A percentile compares a stretch with the other conserved stretches of the same genome.
phyloP scores from a whole-genome alignment of 208 protist species.

The Sergeia podlipaevii region DNA sequence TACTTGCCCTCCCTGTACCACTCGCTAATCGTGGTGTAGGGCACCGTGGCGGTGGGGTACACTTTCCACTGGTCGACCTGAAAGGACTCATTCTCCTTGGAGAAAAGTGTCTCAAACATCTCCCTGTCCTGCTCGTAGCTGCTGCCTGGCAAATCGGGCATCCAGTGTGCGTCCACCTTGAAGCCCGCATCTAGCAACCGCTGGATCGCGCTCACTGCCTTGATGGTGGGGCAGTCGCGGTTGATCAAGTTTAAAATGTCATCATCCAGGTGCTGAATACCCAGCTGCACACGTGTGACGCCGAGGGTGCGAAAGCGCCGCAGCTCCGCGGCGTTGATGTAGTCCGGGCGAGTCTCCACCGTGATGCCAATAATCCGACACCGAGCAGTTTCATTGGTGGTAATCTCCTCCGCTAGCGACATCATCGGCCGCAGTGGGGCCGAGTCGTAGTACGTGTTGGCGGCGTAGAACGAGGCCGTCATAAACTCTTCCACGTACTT shows the following conservation, averaged over 20 bases:
- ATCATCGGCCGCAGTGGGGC: slow-evolving; percentile 55
- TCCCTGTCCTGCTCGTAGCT: slow-evolving; percentile 94
- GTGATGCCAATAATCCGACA: slow-evolving; percentile 99
- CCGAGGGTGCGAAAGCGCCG: slow-evolving; percentile 80
- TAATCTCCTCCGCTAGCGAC: slow-evolving; percentile 74
- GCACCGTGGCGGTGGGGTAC: slow-evolving; percentile 99
- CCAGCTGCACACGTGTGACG: slow-evolving; percentile 99
- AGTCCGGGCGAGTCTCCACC: slow-evolving; percentile 99
- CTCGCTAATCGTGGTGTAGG: slow-evolving; percentile 98
- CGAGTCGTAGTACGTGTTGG: slow-evolving; percentile 88
- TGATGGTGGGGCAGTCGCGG: slow-evolving; percentile 96
- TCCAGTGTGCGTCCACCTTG: slow-evolving; percentile 99
- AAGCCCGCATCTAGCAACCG: slow-evolving; percentile 97
- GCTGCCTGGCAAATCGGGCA: slow-evolving; percentile 99
- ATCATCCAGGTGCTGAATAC: slow-evolving; percentile 99
- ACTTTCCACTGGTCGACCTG: slow-evolving; percentile 99
- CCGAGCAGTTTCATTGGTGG: slow-evolving; percentile 90
- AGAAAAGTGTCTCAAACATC: slow-evolving; percentile 89
- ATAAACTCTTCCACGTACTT: slow-evolving; percentile 94
- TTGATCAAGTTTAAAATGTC: slow-evolving; percentile 95
- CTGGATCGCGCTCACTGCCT: slow-evolving; percentile 92
- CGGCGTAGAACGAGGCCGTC: slow-evolving; percentile 87
- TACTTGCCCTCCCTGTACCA: slow-evolving; percentile 96
- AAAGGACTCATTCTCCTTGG: slow-evolving; percentile 90
- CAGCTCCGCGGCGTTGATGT: slow-evolving; percentile 94